Conservation (phyloP, 345 rosid species). For the Heritiera fomes region DNA sequence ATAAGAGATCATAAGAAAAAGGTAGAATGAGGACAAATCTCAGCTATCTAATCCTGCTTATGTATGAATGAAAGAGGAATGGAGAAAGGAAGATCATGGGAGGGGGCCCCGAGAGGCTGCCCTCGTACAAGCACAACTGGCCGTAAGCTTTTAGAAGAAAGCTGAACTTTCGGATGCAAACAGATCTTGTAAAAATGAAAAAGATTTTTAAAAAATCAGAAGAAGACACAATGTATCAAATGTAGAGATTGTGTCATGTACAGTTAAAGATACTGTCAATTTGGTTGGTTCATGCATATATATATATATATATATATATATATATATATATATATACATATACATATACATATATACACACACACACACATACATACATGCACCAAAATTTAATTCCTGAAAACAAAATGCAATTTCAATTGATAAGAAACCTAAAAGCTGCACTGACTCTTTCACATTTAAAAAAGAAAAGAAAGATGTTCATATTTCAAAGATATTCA, state of each 20-base stretch:
- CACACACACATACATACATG: neutral
- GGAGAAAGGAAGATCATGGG: neutral
- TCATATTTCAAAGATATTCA: no score
- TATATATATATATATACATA: no score
- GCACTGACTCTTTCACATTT: neutral
- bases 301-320: no score
- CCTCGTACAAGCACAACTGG: neutral
- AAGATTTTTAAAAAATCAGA: neutral
- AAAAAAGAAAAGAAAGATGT: neutral
- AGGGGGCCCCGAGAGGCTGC: neutral
- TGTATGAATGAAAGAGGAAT: neutral
- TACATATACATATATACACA: no score
- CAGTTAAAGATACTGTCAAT: neutral
- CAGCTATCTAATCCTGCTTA: neutral
- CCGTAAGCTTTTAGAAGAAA: neutral
- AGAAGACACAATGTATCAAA: neutral
- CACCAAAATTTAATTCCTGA: neutral
- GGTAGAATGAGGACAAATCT: neutral
- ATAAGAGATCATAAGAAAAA: neutral
- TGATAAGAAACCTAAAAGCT: constrained; percentile 2
- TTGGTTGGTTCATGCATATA: neutral
- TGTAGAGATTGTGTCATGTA: neutral
- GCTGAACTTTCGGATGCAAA: neutral
- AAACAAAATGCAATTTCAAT: neutral
- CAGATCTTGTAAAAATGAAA: no score